Conservation (phyloP, 257 asterid genomes). For the Solanum paucissectum region DNA sequence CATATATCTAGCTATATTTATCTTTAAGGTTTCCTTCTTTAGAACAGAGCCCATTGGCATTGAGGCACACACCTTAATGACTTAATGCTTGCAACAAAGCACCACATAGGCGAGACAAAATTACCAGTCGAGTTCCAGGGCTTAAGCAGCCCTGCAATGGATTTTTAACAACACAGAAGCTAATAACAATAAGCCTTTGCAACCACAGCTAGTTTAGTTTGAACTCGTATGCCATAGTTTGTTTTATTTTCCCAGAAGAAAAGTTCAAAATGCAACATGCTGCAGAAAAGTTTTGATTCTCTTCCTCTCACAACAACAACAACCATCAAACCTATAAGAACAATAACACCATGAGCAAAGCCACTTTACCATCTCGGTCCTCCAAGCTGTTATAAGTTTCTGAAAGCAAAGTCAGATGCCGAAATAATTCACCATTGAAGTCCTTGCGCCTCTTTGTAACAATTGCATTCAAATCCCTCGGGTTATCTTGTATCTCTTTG, state of each 20-base stretch:
- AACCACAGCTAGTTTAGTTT: neutral
- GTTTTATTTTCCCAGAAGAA: neutral
- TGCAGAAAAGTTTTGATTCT: neutral
- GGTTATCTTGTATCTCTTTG: slow-evolving; percentile 71
- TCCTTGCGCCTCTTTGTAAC: slow-evolving; percentile 74
- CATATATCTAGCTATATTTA: neutral
- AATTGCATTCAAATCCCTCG: slow-evolving; percentile 69
- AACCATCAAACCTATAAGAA: neutral
- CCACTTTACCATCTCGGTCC: slow-evolving; percentile 65
- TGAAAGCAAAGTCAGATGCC: slow-evolving; percentile 58
- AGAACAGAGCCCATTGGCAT: neutral
- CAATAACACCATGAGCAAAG: neutral
- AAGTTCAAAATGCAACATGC: neutral
- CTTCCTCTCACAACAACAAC: neutral
- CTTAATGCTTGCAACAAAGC: neutral
- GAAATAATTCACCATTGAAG: slow-evolving; percentile 74
- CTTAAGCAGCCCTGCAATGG: neutral
- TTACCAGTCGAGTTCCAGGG: neutral
- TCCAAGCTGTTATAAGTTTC: slow-evolving; percentile 68
- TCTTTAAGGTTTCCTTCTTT: neutral
- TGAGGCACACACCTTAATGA: neutral
- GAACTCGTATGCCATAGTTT: neutral
- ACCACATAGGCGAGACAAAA: neutral
- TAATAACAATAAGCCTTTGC: neutral
- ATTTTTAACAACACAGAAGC: neutral